Percentiles rank a stretch among this genome's conserved stretches.
These are phyloP conservation scores for Narthecium ossifragum DNA, from an alignment of 106 monocot species.

Conservation along the genomic window DNA sequence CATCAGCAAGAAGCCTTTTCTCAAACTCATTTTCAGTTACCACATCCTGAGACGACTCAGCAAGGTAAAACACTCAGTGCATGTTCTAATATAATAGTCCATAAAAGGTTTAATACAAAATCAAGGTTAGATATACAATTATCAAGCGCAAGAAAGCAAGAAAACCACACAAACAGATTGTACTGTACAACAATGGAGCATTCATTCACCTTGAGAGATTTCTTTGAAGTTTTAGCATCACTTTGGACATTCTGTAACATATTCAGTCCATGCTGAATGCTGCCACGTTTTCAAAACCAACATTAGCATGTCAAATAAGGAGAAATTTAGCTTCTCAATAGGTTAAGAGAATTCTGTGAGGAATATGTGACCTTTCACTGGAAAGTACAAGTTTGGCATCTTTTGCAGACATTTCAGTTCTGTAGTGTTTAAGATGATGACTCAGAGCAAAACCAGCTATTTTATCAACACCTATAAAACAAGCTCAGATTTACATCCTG, in stretches of 20 bases:
- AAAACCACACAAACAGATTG: too few relatives aligned
- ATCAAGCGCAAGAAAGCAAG: too few relatives aligned
- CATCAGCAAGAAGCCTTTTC: conserved; percentile 89
- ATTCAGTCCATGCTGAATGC: conserved; percentile 53
- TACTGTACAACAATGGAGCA: too few relatives aligned
- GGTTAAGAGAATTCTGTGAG: background rate
- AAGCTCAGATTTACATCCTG: too few relatives aligned
- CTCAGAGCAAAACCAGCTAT: conserved; percentile 88
- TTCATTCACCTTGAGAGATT: conserved; percentile 59
- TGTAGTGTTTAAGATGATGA: conserved; percentile 58
- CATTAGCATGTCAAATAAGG: background rate
- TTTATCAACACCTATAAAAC: conserved; percentile 71
- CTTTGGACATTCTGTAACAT: conserved; percentile 53
- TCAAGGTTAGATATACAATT: too few relatives aligned
- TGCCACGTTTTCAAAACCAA: conserved; percentile 12
- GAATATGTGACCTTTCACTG: conserved; percentile 53
- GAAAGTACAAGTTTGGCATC: conserved; percentile 61
- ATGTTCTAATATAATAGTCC: too few relatives aligned
- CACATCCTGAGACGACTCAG: conserved; percentile 85
- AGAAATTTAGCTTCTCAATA: background rate
- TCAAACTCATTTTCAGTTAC: conserved; percentile 98
- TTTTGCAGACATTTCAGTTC: conserved; percentile 13
- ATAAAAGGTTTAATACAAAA: too few relatives aligned
- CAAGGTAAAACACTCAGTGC: too few relatives aligned
- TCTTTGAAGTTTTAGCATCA: conserved; percentile 68